Evolutionary conservation across 495 filamentous ascomycete genomes (phyloP).

Genomic region (Glutinoglossum americanum): DNA sequence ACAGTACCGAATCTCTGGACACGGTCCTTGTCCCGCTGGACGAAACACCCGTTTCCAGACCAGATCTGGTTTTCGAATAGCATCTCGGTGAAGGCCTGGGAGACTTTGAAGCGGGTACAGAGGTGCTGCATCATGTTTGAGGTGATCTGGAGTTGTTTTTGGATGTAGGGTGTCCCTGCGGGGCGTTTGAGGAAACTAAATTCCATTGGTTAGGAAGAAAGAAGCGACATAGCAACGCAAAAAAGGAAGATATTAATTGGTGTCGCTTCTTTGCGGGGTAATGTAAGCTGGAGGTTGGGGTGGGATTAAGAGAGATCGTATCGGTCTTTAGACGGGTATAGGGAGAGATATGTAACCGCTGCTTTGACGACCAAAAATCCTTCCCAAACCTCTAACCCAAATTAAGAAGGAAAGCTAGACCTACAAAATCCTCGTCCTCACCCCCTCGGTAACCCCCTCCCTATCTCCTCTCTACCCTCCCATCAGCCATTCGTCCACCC

Average conservation of each 20-base stretch:
- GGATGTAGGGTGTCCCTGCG: not conserved
- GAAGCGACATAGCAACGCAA: not conserved
- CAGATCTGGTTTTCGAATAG: not conserved
- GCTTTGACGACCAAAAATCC: not conserved
- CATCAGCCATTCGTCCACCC: not conserved
- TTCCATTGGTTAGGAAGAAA: not conserved
- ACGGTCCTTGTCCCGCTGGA: not conserved
- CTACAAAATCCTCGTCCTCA: not conserved
- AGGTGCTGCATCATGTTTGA: not conserved
- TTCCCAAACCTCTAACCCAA: too few relatives aligned
- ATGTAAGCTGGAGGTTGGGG: too few relatives aligned
- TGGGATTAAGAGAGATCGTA: too few relatives aligned
- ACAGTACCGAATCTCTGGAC: not conserved
- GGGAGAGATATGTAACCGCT: too few relatives aligned
- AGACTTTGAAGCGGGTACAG: not conserved
- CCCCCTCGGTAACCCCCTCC: not conserved
- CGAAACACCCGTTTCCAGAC: constrained; percentile 1
- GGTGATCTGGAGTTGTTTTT: not conserved
- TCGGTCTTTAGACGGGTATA: too few relatives aligned
- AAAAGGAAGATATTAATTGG: not conserved
- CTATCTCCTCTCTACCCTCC: not conserved
- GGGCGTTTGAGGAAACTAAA: not conserved
- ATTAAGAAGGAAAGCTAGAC: not conserved
- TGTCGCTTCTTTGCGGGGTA: not conserved
- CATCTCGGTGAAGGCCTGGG: not conserved